Evolutionary conservation across 768 basidiomycete species (phyloP), one percentile per base, ranked within the genome.

Genomic region (Tulasnella sp.): DNA sequence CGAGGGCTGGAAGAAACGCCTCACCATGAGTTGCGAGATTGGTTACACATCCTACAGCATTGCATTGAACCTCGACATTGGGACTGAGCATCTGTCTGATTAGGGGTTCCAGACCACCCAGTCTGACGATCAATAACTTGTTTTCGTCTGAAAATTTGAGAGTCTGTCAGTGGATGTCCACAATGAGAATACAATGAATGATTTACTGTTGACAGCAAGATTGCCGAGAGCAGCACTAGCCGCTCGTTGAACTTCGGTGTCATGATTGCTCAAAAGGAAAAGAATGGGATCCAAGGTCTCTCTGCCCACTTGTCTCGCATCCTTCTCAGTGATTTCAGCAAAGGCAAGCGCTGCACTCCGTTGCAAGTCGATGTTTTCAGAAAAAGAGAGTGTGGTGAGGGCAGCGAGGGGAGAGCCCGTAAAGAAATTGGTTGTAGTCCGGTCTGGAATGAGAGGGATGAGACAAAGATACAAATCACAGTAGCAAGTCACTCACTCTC

Each of bases 311-410:
- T 87, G 89, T 37, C 92, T 79, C 46, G 98, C 93, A 68, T 99
- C 95, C 70, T 98, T 98, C 72, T 99, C 95, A 20, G 95, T 99
- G 54, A 99, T 99, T 67, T 99, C 95, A 32, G 95, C 95, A 62
- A 98, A 99, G 0, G 95, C 95, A 37, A 99, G 77, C 3, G 95
- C 95, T 2, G 95, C 95, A 57, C 89, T 93, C 44, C 95, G 79
- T 70, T 99, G 95, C 16, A 99, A 75, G 70, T 98, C 95, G 58
- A 99, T 93, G 69, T 99, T 99, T 70, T 98, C 95, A 19, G 87
- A 91, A 71, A 96, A 99, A 20, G 91, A 93, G 56, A 99, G 83
- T 45, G 90, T 98, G 10, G 93, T 96, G 51, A 99, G 71, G 33
- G 95, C 91, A 46, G 82, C 74, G 53, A 99, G 80, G 16, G 95